phyloP scores from a whole-genome alignment of 2,329 filamentous ascomycete species.

The Orbilia brochopaga region DNA sequence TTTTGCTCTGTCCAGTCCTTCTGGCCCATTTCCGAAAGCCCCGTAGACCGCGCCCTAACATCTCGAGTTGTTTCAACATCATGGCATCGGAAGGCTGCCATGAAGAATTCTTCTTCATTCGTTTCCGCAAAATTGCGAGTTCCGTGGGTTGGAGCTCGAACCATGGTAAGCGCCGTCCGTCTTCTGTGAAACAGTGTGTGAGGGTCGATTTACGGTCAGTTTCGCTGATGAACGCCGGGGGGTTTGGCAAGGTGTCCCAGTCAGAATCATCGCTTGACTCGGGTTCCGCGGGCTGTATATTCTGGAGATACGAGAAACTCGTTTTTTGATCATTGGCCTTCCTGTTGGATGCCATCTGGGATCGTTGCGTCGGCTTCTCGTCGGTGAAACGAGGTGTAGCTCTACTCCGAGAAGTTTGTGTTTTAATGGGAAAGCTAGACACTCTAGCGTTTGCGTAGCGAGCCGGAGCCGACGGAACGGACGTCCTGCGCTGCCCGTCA shows the following conservation, averaged over 20 bases:
- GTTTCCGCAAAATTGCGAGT: slow-evolving; percentile 73
- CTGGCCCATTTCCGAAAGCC: slow-evolving; percentile 47
- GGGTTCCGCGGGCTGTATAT: slow-evolving; percentile 9
- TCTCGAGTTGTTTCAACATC: slow-evolving; percentile 78
- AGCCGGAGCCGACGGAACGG: slow-evolving; percentile 20
- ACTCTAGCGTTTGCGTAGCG: slow-evolving; percentile 13
- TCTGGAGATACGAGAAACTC: slow-evolving; percentile 17
- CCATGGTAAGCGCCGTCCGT: slow-evolving; percentile 57
- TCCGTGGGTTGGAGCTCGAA: slow-evolving; percentile 58
- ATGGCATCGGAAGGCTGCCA: slow-evolving; percentile 86
- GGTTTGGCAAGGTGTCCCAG: slow-evolving; percentile 54
- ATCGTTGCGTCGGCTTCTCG: slow-evolving; percentile 11
- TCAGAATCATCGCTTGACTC: slow-evolving; percentile 52
- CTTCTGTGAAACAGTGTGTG: slow-evolving; percentile 55
- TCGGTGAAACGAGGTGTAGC: slow-evolving; percentile 11
- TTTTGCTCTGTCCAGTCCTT: slow-evolving; percentile 41
- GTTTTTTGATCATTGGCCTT: slow-evolving; percentile 14
- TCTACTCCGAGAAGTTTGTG: slow-evolving; percentile 22
- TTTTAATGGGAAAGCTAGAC: slow-evolving; percentile 1
- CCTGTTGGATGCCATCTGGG: background rate
- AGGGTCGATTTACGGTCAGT: slow-evolving; percentile 35
- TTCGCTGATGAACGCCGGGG: slow-evolving; percentile 22
- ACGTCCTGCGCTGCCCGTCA: slow-evolving; percentile 47
- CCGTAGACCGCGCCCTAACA: slow-evolving; percentile 68
- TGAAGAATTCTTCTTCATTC: slow-evolving; percentile 89